Evolutionary conservation across 2,329 filamentous ascomycete species (phyloP).

Genomic region (Arthrinium puccinioides): DNA sequence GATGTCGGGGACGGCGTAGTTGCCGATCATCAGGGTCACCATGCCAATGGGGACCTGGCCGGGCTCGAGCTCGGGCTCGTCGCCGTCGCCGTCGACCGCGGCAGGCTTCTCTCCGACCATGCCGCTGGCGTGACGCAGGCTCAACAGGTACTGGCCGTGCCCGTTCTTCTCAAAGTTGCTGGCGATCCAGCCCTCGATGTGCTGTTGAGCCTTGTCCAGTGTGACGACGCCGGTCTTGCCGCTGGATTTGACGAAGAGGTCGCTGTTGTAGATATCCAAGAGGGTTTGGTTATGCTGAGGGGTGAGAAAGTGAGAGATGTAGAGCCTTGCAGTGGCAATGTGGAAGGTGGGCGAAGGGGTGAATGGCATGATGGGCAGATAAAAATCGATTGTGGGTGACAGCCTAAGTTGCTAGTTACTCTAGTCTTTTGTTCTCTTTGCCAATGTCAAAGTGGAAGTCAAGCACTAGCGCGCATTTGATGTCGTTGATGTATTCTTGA

Average conservation of each 20-base stretch:
- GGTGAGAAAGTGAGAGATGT: conserved; percentile 2
- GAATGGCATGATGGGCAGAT: not conserved
- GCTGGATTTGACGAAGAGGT: conserved; percentile 1
- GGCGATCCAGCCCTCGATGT: conserved; percentile 2
- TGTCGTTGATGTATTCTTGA: too few species aligned
- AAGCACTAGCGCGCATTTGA: too few species aligned
- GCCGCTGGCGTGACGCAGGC: not conserved
- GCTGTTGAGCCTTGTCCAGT: not conserved
- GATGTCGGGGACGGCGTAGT: not conserved
- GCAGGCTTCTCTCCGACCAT: not conserved
- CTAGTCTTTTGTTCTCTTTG: not conserved
- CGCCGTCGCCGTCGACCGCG: not conserved
- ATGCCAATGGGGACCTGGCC: conserved; percentile 1
- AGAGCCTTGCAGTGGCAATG: not conserved
- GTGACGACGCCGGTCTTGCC: conserved; percentile 1
- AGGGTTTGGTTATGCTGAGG: not conserved
- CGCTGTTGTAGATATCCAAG: conserved; percentile 1
- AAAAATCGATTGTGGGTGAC: too few species aligned
- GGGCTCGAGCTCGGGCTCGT: not conserved
- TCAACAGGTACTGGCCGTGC: conserved; percentile 1
- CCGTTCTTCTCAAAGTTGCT: conserved; percentile 1
- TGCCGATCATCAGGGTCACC: not conserved
- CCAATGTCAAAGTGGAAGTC: too few species aligned
- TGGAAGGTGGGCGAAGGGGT: not conserved
- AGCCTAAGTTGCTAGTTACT: not conserved